Percentiles rank a stretch among this genome's conserved stretches.
Evolutionary conservation across 2,329 filamentous ascomycete species (phyloP).

Genomic region (Aspergillus unguis): DNA sequence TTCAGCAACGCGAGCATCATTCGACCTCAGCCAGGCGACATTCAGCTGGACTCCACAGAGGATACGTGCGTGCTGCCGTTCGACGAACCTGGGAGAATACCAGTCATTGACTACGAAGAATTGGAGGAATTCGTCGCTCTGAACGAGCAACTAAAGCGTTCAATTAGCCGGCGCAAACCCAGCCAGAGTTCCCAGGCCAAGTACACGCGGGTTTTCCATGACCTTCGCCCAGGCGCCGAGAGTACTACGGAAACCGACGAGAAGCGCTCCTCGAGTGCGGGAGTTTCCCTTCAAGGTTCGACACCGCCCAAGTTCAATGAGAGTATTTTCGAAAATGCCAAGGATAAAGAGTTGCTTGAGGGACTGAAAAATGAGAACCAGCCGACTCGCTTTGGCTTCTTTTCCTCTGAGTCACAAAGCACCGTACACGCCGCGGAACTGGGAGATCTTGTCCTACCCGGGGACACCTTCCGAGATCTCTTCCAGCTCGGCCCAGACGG

Average conservation of each 20-base stretch:
- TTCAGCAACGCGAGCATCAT: constrained; percentile 57
- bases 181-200: constrained; percentile 52
- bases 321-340: constrained; percentile 28
- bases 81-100: constrained; percentile 72
- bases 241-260: constrained; percentile 33
- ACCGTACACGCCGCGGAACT: constrained; percentile 89
- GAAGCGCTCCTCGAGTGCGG: constrained; percentile 30
- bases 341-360: constrained; percentile 34
- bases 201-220: constrained; percentile 57
- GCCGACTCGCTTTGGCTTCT: constrained; percentile 88
- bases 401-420: constrained; percentile 90
- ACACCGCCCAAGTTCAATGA: constrained; percentile 30
- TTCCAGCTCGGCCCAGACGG: constrained; percentile 69
- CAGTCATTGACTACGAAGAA: constrained; percentile 86
- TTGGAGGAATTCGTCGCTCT: constrained; percentile 85
- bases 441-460: constrained; percentile 81
- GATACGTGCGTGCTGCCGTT: constrained; percentile 86
- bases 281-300: constrained; percentile 26
- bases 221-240: constrained; percentile 51
- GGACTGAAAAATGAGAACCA: constrained; percentile 50
- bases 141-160: constrained; percentile 48
- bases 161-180: constrained; percentile 35
- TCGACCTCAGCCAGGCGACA: constrained; percentile 46
- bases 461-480: constrained; percentile 82
- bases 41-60: constrained; percentile 33